These are phyloP conservation scores for Mucor circinelloides DNA, from an alignment of 371 early-diverging fungal species.

Conservation along the genomic window DNA sequence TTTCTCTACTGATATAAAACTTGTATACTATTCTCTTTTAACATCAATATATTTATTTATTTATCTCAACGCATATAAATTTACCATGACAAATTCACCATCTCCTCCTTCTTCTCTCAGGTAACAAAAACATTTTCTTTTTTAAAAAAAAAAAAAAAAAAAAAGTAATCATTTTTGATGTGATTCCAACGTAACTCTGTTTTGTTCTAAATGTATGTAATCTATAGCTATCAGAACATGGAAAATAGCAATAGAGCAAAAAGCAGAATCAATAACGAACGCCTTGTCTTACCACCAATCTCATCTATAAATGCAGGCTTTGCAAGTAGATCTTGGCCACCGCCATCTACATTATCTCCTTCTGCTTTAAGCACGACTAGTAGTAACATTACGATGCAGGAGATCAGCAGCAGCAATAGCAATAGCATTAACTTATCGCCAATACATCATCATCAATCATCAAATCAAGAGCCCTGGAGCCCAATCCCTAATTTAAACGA, in stretches of 20 bases:
- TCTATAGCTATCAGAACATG: background rate
- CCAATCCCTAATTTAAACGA: slow-evolving; percentile 10
- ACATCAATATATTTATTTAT: background rate
- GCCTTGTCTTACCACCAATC: slow-evolving; percentile 24
- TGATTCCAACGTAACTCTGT: background rate
- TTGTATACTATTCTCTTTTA: background rate
- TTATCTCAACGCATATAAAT: background rate
- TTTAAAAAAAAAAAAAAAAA: background rate
- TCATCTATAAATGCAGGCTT: slow-evolving; percentile 17
- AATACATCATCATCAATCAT: background rate
- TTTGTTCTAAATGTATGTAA: background rate
- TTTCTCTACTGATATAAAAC: background rate
- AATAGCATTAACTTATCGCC: background rate
- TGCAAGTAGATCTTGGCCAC: slow-evolving; percentile 19
- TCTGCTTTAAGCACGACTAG: background rate
- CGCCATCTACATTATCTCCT: slow-evolving; percentile 9
- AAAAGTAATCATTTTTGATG: background rate
- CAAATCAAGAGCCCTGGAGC: slow-evolving; percentile 12
- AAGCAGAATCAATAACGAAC: background rate
- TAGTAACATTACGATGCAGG: slow-evolving; percentile 6
- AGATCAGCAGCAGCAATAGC: background rate
- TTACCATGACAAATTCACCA: background rate
- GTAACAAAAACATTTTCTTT: background rate
- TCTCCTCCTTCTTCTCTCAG: background rate
- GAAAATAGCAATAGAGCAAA: background rate